phyloP scores from a whole-genome alignment of 1,284 basidiomycete species.

The Rhodotorula sp. region DNA sequence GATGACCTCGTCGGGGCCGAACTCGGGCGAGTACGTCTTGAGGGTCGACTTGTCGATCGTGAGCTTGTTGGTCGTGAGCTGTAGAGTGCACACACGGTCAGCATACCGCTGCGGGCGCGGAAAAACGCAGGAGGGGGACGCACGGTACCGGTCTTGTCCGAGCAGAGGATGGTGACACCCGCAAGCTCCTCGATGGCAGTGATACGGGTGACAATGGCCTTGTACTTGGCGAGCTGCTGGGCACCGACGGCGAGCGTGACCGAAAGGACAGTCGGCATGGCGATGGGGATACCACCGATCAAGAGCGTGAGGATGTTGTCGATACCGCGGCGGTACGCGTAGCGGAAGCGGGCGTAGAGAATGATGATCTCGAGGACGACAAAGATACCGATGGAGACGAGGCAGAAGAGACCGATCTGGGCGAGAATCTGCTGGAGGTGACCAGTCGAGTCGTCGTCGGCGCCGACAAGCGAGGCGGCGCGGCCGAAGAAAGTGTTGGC shows the following conservation, averaged over 20 bases:
- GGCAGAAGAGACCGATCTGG: conserved; percentile 92
- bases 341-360: conserved; percentile 63
- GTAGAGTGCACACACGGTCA: not conserved
- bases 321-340: conserved; percentile 87
- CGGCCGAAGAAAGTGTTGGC: conserved; percentile 58
- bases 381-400: conserved; percentile 69
- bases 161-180: conserved; percentile 94
- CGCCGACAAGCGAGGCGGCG: conserved; percentile 90
- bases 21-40: conserved; percentile 78
- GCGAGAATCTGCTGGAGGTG: conserved; percentile 97
- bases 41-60: conserved; percentile 93
- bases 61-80: conserved; percentile 95
- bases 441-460: conserved; percentile 92
- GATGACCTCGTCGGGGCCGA: conserved; percentile 85
- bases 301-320: conserved; percentile 95
- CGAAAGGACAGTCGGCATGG: conserved; percentile 94
- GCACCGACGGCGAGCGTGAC: conserved; percentile 97
- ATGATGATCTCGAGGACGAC: conserved; percentile 73
- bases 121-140: conserved; percentile 3
- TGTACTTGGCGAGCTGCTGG: conserved; percentile 96
- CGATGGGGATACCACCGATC: conserved; percentile 98
- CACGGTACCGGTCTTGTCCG: conserved; percentile 90
- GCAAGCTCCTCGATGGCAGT: conserved; percentile 96
- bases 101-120: not conserved
- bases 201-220: conserved; percentile 97